These are phyloP conservation scores for Phytophthora sansomeana DNA, from an alignment of 352 stramenopile genomes.

Conservation along the genomic window DNA sequence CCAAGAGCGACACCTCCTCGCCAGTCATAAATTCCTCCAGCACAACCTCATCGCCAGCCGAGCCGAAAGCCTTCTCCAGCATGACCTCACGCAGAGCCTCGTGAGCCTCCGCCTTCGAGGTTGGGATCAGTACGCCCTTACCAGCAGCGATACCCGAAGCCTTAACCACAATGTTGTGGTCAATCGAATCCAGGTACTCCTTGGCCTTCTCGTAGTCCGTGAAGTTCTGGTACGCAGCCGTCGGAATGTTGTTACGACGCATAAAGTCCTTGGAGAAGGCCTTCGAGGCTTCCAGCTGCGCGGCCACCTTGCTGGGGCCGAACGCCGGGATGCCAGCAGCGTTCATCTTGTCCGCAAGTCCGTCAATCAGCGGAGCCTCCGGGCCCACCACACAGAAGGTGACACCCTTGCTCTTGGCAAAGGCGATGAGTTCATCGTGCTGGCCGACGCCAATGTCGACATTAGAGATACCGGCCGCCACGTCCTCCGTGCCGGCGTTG, in stretches of 20 bases:
- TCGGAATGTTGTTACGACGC: slow-evolving; percentile 97
- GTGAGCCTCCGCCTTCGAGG: slow-evolving; percentile 93
- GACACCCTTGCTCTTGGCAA: slow-evolving; percentile 90
- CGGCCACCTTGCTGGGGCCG: slow-evolving; percentile 94
- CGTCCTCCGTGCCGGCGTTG: slow-evolving; percentile 88
- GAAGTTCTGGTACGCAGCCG: slow-evolving; percentile 98
- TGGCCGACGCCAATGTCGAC: slow-evolving; percentile 69
- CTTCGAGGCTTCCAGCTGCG: slow-evolving; percentile 98
- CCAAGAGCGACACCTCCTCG: slow-evolving; percentile 97
- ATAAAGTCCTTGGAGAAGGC: slow-evolving; percentile 99
- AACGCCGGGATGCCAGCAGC: slow-evolving; percentile 95
- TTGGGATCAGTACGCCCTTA: slow-evolving; percentile 98
- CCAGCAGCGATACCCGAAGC: slow-evolving; percentile 99
- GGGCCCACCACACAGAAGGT: slow-evolving; percentile 98
- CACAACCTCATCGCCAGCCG: slow-evolving; percentile 96
- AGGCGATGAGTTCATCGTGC: slow-evolving; percentile 79
- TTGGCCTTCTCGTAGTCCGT: slow-evolving; percentile 91
- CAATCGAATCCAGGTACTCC: slow-evolving; percentile 93
- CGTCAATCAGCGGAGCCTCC: slow-evolving; percentile 96
- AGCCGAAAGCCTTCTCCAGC: slow-evolving; percentile 96
- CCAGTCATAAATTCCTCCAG: slow-evolving; percentile 99
- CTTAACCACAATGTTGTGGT: slow-evolving; percentile 98
- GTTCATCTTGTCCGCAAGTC: slow-evolving; percentile 95
- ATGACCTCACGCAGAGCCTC: slow-evolving; percentile 97
- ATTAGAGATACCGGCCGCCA: slow-evolving; percentile 72